These are phyloP conservation scores for Suillus paluster DNA, from an alignment of 768 basidiomycete species.

Conservation along the genomic window DNA sequence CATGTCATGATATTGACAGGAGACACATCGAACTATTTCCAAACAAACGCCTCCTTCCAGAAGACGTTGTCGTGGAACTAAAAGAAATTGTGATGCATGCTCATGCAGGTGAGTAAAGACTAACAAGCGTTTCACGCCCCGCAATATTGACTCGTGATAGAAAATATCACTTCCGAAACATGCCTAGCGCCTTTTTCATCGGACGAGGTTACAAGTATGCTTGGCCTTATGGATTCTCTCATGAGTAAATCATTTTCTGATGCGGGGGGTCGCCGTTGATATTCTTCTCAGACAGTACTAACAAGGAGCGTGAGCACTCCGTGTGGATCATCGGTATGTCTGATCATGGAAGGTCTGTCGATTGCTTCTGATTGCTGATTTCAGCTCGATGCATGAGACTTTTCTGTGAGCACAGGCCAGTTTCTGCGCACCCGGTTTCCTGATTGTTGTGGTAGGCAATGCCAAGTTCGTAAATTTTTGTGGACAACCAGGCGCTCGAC, in stretches of 20 bases:
- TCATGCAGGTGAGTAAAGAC: slow-evolving; percentile 6
- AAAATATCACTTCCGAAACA: slow-evolving; percentile 5
- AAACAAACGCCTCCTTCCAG: slow-evolving; percentile 23
- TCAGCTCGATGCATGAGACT: slow-evolving; percentile 12
- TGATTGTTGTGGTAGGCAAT: slow-evolving; percentile 16
- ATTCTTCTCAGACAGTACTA: neutral
- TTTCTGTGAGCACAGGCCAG: slow-evolving; percentile 2
- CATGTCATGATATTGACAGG: neutral
- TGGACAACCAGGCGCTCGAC: slow-evolving; percentile 41
- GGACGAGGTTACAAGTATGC: slow-evolving; percentile 8
- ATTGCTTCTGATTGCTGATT: neutral
- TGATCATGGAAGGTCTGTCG: neutral
- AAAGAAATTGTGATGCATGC: slow-evolving; percentile 11
- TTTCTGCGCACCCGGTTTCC: neutral
- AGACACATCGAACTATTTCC: slow-evolving; percentile 13
- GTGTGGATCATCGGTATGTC: neutral
- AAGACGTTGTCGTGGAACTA: slow-evolving; percentile 7
- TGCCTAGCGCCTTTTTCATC: slow-evolving; percentile 12
- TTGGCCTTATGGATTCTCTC: slow-evolving; percentile 6
- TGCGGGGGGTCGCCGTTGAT: neutral
- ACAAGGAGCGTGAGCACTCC: neutral
- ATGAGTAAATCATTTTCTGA: neutral
- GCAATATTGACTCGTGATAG: neutral
- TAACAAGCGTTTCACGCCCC: neutral
- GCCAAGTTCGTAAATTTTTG: slow-evolving; percentile 40